Evolutionary conservation across 2,329 filamentous ascomycete genomes (phyloP).

Genomic region (Paecilomyces niveus): DNA sequence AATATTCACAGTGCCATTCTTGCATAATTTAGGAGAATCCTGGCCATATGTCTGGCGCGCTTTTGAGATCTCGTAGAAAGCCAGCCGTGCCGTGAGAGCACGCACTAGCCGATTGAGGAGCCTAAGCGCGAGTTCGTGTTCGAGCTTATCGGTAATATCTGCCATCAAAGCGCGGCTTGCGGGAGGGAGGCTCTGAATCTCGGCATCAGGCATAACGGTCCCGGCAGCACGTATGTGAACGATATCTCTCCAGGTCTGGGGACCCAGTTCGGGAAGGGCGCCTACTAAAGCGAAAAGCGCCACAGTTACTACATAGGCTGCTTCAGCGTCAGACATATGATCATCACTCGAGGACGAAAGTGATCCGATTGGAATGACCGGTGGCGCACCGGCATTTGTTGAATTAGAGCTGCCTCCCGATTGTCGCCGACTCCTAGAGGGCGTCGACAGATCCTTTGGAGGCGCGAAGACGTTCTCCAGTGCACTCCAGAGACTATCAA

Average conservation of each 20-base stretch:
- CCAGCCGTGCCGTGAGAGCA: conserved; percentile 42
- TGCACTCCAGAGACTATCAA: conserved; percentile 36
- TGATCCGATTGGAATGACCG: conserved; percentile 18
- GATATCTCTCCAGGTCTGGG: conserved; percentile 31
- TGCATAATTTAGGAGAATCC: conserved; percentile 21
- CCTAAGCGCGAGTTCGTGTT: conserved; percentile 46
- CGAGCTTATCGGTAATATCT: conserved; percentile 38
- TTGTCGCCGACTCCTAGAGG: conserved; percentile 22
- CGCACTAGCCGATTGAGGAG: conserved; percentile 43
- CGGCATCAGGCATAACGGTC: conserved; percentile 28
- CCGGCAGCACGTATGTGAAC: conserved; percentile 37
- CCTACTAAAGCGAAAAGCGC: conserved; percentile 31
- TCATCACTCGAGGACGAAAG: conserved; percentile 22
- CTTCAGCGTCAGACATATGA: conserved; percentile 30
- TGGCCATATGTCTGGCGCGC: conserved; percentile 21
- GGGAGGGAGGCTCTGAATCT: conserved; percentile 26
- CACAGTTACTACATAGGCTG: conserved; percentile 32
- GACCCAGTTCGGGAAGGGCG: conserved; percentile 29
- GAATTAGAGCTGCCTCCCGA: conserved; percentile 21
- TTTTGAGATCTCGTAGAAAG: conserved; percentile 43
- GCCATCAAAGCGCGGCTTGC: conserved; percentile 22
- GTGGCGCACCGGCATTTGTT: conserved; percentile 11
- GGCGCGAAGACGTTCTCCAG: conserved; percentile 34
- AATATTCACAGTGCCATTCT: conserved; percentile 26
- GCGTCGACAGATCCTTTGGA: conserved; percentile 26